A percentile compares a stretch with the other conserved stretches of the same genome.
phyloP scores from a whole-genome alignment of 2,329 filamentous ascomycete genomes.

The Thermothelomyces thermophilus region DNA sequence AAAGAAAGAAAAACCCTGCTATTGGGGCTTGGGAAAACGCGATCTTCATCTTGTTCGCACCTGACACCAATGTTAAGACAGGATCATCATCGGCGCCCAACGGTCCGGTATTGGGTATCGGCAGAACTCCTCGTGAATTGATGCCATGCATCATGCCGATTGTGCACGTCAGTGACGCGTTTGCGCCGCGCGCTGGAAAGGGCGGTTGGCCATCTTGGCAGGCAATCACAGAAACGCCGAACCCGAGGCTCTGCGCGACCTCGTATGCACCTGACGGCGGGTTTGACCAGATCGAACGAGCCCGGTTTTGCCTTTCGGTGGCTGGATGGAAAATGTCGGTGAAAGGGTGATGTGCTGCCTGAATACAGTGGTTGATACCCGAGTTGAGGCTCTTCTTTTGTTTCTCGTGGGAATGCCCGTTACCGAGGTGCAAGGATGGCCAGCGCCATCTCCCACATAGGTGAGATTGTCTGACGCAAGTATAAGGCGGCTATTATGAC shows the following conservation, averaged over 20 bases:
- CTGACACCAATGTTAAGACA: not conserved
- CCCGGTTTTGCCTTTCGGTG: constrained; percentile 3
- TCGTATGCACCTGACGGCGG: not conserved
- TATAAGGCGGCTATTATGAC: too few relatives aligned
- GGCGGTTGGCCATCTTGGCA: constrained; percentile 6
- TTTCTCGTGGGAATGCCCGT: not conserved
- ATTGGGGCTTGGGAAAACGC: constrained; percentile 17
- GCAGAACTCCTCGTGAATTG: not conserved
- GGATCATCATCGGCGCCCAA: constrained; percentile 1
- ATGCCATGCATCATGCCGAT: constrained; percentile 1
- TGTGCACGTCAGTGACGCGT: constrained; percentile 2
- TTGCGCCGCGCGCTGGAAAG: not conserved
- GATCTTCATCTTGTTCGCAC: constrained; percentile 2
- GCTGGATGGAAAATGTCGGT: constrained; percentile 11
- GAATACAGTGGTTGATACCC: not conserved
- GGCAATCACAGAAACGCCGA: constrained; percentile 3
- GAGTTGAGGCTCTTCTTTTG: not conserved
- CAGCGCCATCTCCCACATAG: not conserved
- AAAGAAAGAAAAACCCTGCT: not conserved
- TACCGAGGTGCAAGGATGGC: not conserved
- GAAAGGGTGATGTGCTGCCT: not conserved
- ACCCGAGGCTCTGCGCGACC: constrained; percentile 15
- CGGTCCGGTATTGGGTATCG: not conserved
- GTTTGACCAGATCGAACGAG: constrained; percentile 6
- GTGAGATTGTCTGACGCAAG: too few relatives aligned